Evolutionary conservation across 1,139 yeast genomes (phyloP), one percentile per base, ranked within the genome.

Genomic region (Magnusiomyces clavatus): DNA sequence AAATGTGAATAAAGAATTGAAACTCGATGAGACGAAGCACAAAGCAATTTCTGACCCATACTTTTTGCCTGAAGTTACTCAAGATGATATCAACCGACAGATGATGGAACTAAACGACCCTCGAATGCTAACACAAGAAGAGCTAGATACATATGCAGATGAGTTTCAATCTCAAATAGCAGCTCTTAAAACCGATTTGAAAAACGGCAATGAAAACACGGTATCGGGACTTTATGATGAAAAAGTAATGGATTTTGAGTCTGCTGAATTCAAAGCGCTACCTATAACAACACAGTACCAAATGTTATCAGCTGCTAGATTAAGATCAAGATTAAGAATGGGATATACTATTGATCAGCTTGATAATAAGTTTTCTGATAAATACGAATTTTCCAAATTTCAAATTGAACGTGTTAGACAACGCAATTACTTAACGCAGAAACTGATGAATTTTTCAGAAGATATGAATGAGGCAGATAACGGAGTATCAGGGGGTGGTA

Each of bases 351-450:
- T 88, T 55, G 92, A 86, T 14, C 97, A 94, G 62, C 71, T 94
- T 34, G 86, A 87, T 58, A 72, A 77, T 3, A 71, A 88, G 54
- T 94, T 92, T 61, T 94, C 96, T 0, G 77, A 86, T 61, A 80
- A 89, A 52, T 77, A 87, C 80, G 97, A 89, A 55, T 94, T 94
- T 63, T 89, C 97, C 16, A 82, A 78, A 61, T 94, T 94, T 66
- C 99, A 94, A 66, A 86, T 94, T 56, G 82, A 86, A 60, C 87
- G 92, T 77, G 97, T 94, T 1, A 86, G 88, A 58, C 88, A 88
- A 66, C 75, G 99, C 57, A 94, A 94, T 65, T 89, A 80, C 63
- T 82, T 84, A 58, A 92, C 98, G 0, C 97, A 92, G 66, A 77
- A 81, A 59, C 72, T 92, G 39, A 85, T 94, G 89, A 83, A 82